Evolutionary conservation across 768 basidiomycete species (phyloP), one percentile per base, ranked within the genome.

Genomic region (Rhodotorula sphaerocarpa): DNA sequence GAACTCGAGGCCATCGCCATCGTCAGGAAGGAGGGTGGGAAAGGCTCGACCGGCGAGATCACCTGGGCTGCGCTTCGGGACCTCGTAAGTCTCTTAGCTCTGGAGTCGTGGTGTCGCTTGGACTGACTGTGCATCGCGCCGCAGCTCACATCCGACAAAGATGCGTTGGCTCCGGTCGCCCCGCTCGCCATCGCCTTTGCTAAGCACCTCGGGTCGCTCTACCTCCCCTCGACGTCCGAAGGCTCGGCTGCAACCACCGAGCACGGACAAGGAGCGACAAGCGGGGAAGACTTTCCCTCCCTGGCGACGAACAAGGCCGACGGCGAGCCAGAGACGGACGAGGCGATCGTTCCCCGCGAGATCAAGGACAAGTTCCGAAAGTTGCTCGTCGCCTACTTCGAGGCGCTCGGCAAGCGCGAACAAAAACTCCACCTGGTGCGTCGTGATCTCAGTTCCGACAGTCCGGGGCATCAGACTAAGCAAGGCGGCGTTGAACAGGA

Each of bases 311-410:
- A 12, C 43, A 46, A 5, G 25, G 58, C 14, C 10, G 36, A 39
- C n/a, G 25, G 39, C 7, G 36, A 47, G 3, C 14, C 44, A 2
- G 72, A 68, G 2, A 70, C 66, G 30, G 80, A 80, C 44, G 82
- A 86, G 33, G 88, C 87, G 70, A 78, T 95, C 10, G 83, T 97
- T 10, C 86, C 91, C 66, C 82, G 82, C 66, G 90, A 91, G 48
- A 83, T 86, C 46, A 84, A 89, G 25, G 88, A 88, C 67, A 83
- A 88, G 44, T 90, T 96, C 77, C 87, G 85, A 76, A 84, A 86
- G 65, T 86, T 93, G 84, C 90, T 92, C 70, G 87, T 90, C 75
- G 85, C 84, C 0, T 97, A 96, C 75, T 95, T 91, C 71, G 90
- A 92, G 16, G 86, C 78, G 58, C 89, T 96, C 2, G 82, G 86